phyloP scores from a whole-genome alignment of 495 filamentous ascomycete genomes.

The Hypoxylon subgilvum region DNA sequence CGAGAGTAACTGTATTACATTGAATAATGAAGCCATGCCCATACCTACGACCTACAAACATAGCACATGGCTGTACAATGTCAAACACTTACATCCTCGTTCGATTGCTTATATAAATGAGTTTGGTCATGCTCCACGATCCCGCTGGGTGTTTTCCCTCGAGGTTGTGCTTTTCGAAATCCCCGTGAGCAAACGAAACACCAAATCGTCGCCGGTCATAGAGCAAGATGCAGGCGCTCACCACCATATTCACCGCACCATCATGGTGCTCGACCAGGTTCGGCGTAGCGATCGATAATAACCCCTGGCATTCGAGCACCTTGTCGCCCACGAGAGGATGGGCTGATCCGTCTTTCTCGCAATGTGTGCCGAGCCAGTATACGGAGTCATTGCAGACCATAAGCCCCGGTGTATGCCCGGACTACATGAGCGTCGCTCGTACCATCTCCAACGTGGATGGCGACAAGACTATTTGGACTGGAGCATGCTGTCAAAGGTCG shows the following conservation, averaged over 20 bases:
- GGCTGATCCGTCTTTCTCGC: slow-evolving; percentile 35
- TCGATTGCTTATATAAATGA: too few species aligned
- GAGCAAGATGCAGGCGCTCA: slow-evolving; percentile 27
- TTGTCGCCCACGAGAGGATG: slow-evolving; percentile 31
- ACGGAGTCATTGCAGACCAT: slow-evolving; percentile 20
- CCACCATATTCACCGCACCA: slow-evolving; percentile 33
- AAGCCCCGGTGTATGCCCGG: slow-evolving; percentile 36
- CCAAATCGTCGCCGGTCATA: background rate
- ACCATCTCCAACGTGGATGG: background rate
- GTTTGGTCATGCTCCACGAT: too few species aligned
- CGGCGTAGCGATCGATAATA: slow-evolving; percentile 29
- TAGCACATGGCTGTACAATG: too few species aligned
- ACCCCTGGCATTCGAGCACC: slow-evolving; percentile 26
- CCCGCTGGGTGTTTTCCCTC: too few species aligned
- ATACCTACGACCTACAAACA: too few species aligned
- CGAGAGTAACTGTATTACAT: too few species aligned
- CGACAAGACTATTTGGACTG: slow-evolving; percentile 23
- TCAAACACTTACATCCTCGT: too few species aligned
- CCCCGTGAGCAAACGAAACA: background rate
- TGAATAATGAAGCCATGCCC: too few species aligned
- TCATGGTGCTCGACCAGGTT: slow-evolving; percentile 33
- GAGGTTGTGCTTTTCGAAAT: too few species aligned
- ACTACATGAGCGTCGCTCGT: slow-evolving; percentile 33
- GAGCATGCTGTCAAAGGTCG: slow-evolving; percentile 38
- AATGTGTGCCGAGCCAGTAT: slow-evolving; percentile 34